Evolutionary conservation across 305 asterid species (phyloP), one percentile per base, ranked within the genome.

Genomic region (Fraxinus sp.): DNA sequence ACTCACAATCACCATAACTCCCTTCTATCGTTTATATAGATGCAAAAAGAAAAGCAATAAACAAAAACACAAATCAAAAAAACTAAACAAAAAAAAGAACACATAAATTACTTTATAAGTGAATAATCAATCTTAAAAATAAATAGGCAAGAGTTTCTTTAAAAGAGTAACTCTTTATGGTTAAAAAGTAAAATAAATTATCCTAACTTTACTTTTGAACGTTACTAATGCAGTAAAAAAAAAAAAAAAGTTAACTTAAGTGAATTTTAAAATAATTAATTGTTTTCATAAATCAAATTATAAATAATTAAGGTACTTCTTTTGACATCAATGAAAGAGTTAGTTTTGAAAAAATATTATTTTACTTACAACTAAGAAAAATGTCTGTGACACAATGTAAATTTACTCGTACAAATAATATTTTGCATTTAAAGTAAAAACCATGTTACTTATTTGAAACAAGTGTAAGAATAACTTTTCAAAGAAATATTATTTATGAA

Each of bases 1-100:
- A 16, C 20, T 14, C 74, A 0, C 77, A 88, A 11, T 2, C 30
- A 35, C 91, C 92, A 16, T 52, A 43, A 43, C 55, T 43, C 55
- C 52, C 55, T 43, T 43, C 55, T 43, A 43, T 43, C 5, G 3
- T 52, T 52, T 52, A 52, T 16, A 4, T 52, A 52, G 62, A 14
- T 1, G 2, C 62, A 49, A 52, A 52, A 52, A 52, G 62, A 2
- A 22, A 11, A 2, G 83, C 20, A 0, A 77, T 83, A 81, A 94
- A 91, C 71, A 79, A 89, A 28, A 94, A n/a, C 28, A 22, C 30
- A n/a, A 7, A 2, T 20, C 3, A 22, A 20, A 57, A 57, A 18
- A 57, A 3, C 5, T 16, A n/a, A 57, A 5, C 26, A 57, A 57
- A 20, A 57, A 18, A 10, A 16, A 20, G 26, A 57, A 57, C 9